These are phyloP conservation scores for Boeremia lycopersici DNA, from an alignment of 2,329 filamentous ascomycete genomes.

Conservation along the genomic window DNA sequence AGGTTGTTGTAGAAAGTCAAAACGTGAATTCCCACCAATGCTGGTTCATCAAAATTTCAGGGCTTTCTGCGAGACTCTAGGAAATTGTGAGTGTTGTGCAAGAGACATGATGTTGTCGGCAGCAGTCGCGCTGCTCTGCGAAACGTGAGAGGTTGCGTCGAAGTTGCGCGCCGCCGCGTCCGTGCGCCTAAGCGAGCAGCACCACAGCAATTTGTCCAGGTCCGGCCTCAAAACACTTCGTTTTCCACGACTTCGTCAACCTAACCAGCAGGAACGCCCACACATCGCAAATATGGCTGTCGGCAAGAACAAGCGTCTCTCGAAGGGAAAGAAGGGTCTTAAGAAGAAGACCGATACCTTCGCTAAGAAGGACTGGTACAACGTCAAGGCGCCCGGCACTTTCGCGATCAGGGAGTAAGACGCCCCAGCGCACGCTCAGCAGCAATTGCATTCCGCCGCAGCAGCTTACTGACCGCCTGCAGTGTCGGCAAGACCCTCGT, in stretches of 20 bases:
- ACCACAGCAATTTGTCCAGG: conserved; percentile 7
- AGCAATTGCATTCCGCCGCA: conserved; percentile 7
- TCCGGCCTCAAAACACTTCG: not conserved
- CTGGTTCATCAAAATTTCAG: too few relatives aligned
- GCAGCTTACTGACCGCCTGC: conserved; percentile 33
- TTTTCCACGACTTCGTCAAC: conserved; percentile 33
- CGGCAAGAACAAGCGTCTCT: conserved; percentile 99
- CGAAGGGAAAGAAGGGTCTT: conserved; percentile 99
- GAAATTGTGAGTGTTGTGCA: too few relatives aligned
- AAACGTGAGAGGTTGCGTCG: too few relatives aligned
- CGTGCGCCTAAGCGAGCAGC: not conserved
- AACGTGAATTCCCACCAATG: too few relatives aligned
- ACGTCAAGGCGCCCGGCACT: conserved; percentile 95
- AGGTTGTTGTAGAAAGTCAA: too few relatives aligned
- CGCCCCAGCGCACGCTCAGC: conserved; percentile 23
- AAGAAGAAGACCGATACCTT: conserved; percentile 99
- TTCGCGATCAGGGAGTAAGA: conserved; percentile 96
- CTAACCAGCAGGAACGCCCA: conserved; percentile 38
- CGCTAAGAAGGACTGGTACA: conserved; percentile 99
- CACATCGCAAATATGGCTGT: conserved; percentile 76
- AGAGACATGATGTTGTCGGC: too few relatives aligned
- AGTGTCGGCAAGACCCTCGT: conserved; percentile 99
- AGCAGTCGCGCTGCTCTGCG: too few relatives aligned
- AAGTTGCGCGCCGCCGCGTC: too few relatives aligned
- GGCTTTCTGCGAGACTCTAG: too few relatives aligned